phyloP scores from a whole-genome alignment of 208 protist genomes.

The Acanthamoeba triangularis region DNA sequence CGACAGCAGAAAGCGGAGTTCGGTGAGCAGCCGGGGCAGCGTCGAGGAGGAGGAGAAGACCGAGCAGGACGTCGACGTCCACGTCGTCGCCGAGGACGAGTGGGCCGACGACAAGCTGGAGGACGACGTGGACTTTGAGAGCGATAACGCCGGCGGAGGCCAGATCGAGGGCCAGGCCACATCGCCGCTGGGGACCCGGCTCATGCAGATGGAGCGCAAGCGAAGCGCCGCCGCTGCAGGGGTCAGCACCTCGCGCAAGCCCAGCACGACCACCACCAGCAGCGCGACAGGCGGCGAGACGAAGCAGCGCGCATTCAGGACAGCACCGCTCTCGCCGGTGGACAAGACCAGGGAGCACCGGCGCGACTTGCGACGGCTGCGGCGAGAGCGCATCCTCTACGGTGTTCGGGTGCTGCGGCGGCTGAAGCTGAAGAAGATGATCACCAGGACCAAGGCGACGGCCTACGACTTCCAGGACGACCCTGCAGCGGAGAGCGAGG shows the following conservation, averaged over 20 bases:
- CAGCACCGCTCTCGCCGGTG: neutral
- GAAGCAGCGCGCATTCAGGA: neutral
- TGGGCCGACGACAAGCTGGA: neutral
- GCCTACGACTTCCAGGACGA: neutral
- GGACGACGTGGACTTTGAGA: neutral
- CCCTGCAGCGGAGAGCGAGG: neutral
- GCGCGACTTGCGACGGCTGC: neutral
- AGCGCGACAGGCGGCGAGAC: neutral
- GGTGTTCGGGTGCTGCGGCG: neutral
- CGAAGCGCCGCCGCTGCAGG: neutral
- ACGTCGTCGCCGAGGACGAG: too few species aligned
- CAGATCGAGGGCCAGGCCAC: slow-evolving; percentile 8
- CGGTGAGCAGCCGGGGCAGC: neutral
- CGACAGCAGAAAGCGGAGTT: neutral
- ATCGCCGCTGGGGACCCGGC: neutral
- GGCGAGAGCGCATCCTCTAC: neutral
- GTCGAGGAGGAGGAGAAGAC: neutral
- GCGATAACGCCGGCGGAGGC: neutral
- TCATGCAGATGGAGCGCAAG: neutral
- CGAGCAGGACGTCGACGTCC: neutral
- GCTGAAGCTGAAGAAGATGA: neutral
- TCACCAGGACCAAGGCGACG: neutral
- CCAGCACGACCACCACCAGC: too few species aligned
- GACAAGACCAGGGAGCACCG: neutral
- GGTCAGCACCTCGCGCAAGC: neutral